phyloP scores from a whole-genome alignment of 176 grass and related monocot species.

The Aegilops bicornis region DNA sequence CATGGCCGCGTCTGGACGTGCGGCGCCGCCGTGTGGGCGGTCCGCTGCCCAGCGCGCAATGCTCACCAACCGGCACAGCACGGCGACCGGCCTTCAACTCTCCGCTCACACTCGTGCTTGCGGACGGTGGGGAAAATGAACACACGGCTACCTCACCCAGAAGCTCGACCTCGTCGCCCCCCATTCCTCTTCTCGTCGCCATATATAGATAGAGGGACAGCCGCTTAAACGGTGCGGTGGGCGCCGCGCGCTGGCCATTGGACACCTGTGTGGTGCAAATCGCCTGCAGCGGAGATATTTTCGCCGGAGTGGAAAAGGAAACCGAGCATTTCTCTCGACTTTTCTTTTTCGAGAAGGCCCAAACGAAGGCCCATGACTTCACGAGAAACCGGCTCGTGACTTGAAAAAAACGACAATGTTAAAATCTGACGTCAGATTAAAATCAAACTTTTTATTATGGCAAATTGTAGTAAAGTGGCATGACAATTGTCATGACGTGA shows the following conservation, averaged over 20 bases:
- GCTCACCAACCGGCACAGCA: neutral
- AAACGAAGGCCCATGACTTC: neutral
- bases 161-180: neutral
- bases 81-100: neutral
- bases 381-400: neutral
- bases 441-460: no score
- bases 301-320: neutral
- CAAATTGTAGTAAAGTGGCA: no score
- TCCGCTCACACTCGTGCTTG: neutral
- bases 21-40: neutral
- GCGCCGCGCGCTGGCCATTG: neutral
- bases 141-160: neutral
- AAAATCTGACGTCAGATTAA: no score
- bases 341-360: neutral
- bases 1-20: neutral
- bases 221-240: neutral
- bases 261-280: slow-evolving; percentile 11
- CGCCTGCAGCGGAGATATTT: neutral
- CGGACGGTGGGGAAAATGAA: neutral
- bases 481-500: no score
- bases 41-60: neutral
- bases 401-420: no score
- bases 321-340: neutral
- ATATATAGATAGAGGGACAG: neutral
- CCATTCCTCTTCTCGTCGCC: neutral